These are phyloP conservation scores for Apiospora phragmitis DNA, from an alignment of 2,329 filamentous ascomycete species.

Conservation along the genomic window DNA sequence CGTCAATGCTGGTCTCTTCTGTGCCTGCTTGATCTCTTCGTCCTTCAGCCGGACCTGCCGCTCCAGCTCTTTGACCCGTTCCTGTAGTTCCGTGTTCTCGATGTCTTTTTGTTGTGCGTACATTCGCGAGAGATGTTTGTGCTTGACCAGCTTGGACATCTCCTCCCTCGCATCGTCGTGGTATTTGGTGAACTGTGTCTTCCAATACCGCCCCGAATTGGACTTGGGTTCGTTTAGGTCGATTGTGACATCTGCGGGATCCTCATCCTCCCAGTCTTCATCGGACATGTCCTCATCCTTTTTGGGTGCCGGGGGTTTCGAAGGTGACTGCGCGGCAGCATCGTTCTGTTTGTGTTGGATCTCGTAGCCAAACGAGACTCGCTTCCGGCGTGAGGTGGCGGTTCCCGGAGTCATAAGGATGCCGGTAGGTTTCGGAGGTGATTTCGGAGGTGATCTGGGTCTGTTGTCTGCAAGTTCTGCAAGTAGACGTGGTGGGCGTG, in stretches of 20 bases:
- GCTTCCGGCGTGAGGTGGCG: conserved; percentile 59
- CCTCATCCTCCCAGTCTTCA: conserved; percentile 56
- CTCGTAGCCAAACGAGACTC: conserved; percentile 64
- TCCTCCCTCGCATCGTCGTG: conserved; percentile 70
- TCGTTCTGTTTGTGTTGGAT: conserved; percentile 39
- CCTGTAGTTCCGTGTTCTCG: conserved; percentile 65
- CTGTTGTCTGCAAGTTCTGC: conserved; percentile 25
- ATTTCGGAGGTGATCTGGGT: background rate
- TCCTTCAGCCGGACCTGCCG: conserved; percentile 49
- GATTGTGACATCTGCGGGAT: conserved; percentile 59
- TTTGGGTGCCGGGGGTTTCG: background rate
- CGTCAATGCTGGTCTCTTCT: conserved; percentile 21
- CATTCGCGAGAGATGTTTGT: conserved; percentile 77
- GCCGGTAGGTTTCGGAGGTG: conserved; percentile 46
- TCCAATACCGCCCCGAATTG: conserved; percentile 78
- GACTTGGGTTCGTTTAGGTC: conserved; percentile 75
- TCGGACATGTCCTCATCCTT: conserved; percentile 29
- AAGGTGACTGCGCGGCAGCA: conserved; percentile 21
- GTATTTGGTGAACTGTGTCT: conserved; percentile 73
- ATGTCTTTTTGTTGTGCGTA: conserved; percentile 77
- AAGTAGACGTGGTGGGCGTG: conserved; percentile 29
- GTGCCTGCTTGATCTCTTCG: conserved; percentile 47
- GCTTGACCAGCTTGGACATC: conserved; percentile 75
- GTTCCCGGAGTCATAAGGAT: conserved; percentile 67
- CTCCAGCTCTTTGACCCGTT: conserved; percentile 44